Evolutionary conservation across 495 filamentous ascomycete species (phyloP).

Genomic region (Podospora sp.): DNA sequence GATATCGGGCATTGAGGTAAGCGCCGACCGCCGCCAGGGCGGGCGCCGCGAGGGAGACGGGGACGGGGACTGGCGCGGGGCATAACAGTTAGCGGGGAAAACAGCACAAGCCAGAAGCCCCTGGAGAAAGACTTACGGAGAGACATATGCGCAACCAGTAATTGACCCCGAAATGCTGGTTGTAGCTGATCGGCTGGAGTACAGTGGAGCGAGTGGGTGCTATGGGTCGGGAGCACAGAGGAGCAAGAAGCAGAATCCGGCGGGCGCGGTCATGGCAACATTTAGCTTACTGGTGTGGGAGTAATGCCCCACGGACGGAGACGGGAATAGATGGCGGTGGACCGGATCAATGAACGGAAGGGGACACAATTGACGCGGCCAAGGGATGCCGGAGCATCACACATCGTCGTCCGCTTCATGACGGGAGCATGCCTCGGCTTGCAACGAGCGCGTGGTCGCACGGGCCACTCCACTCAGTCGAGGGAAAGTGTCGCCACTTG

Average conservation of each 20-base stretch:
- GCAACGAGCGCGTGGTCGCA: neutral
- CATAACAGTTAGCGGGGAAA: neutral
- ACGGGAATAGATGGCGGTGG: neutral
- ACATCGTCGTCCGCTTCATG: neutral
- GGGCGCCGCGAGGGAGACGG: slow-evolving; percentile 60
- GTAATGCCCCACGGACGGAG: neutral
- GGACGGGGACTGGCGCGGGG: slow-evolving; percentile 35
- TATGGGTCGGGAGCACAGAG: neutral
- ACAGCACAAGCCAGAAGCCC: neutral
- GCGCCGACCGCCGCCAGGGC: slow-evolving; percentile 69
- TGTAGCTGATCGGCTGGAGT: too few relatives aligned
- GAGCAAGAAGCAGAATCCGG: neutral
- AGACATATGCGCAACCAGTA: slow-evolving; percentile 16
- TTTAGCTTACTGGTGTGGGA: neutral
- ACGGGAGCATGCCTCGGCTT: slow-evolving; percentile 3
- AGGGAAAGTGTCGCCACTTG: neutral
- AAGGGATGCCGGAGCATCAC: slow-evolving; percentile 5
- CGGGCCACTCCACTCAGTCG: neutral
- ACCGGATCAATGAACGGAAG: neutral
- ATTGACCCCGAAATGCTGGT: neutral
- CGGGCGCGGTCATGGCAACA: neutral
- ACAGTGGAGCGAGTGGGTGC: neutral
- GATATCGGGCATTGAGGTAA: slow-evolving; percentile 78
- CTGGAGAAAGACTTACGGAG: slow-evolving; percentile 12
- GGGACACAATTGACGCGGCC: too few relatives aligned